Conservation (phyloP, 176 grass and related monocot species). For the Puya raimondii region DNA sequence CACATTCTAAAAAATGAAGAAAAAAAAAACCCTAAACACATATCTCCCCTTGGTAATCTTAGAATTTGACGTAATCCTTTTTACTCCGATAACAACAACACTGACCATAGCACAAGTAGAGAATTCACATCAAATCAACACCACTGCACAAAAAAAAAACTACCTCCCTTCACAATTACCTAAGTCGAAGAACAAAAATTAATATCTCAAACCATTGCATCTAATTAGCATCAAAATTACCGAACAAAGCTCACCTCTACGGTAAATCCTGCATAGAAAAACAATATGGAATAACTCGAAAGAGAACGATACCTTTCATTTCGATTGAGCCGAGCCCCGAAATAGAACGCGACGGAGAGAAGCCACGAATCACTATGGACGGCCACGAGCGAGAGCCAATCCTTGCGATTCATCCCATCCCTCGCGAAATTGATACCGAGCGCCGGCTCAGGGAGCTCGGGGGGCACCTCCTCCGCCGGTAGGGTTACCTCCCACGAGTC, state of each 20-base stretch:
- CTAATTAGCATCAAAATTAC: background rate
- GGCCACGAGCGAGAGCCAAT: slow-evolving; percentile 27
- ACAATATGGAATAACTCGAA: background rate
- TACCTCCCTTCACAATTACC: no score
- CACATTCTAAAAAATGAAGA: no score
- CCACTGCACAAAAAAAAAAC: no score
- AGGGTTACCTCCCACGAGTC: slow-evolving; percentile 29
- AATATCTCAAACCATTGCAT: background rate
- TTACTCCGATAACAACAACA: no score
- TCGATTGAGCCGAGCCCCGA: slow-evolving; percentile 28
- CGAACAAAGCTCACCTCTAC: background rate
- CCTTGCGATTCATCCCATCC: slow-evolving; percentile 25
- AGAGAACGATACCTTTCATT: slow-evolving; percentile 22
- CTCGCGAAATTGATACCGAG: slow-evolving; percentile 30
- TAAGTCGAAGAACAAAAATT: background rate
- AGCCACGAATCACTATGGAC: slow-evolving; percentile 31
- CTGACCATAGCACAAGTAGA: no score
- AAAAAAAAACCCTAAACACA: no score
- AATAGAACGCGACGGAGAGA: slow-evolving; percentile 25
- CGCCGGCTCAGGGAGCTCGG: slow-evolving; percentile 23
- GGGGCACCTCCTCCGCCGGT: slow-evolving; percentile 28
- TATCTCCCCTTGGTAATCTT: no score
- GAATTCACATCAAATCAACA: no score
- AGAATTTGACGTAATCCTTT: no score
- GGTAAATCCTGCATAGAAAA: background rate